Base-by-base conservation (phyloP, 2,329 filamentous ascomycete genomes). In the Fusarium fujikuroi region DNA sequence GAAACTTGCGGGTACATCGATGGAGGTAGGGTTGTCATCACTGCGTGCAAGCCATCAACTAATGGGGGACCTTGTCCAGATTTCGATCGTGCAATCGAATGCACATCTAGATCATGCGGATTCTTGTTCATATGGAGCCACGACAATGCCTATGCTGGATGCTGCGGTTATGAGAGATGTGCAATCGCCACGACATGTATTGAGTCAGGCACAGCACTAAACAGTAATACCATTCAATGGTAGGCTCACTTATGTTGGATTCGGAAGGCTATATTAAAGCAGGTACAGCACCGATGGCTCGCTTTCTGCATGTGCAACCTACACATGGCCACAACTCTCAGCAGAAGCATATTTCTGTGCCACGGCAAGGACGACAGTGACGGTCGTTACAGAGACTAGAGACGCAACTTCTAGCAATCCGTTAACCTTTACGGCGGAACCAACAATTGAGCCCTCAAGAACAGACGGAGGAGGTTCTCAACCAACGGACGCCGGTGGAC, bases 251-350 rank as follows among this genome's bases (percentile, higher is more conserved):
- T 21, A 7, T 5, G 7, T 12, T 12, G 5, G 10, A 37, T 14
- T 7, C 9, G 18, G 15, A 42, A 39, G 12, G 18, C 15, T 12
- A 25, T 36, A 12, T 23, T 53, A 7, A 58, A 21, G 36, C 7
- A 11, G n/a, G 15, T 34, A 14, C 14, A 75, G 73, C 43, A 70
- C 44, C 9, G 49, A 37, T 5, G 44, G 28, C 16, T 34, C 49
- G 15, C 39, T 50, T 25, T 62, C 73, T 28, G 46, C 42, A 30
- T 77, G 66, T 56, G 57, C 50, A 47, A 77, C 68, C 12, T 76
- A 66, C 28, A 69, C 63, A 40, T 72, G 58, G 69, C 54, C 59
- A 28, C 34, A 43, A 12, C 19, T 60, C n/a, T 34, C 9, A 3
- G 63, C 54, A 30, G 28, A 65, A 30, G n/a, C 28, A 10, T 66